Evolutionary conservation across 768 basidiomycete genomes (phyloP), one percentile per base, ranked within the genome.

Genomic region (Pleurotus sapidus): DNA sequence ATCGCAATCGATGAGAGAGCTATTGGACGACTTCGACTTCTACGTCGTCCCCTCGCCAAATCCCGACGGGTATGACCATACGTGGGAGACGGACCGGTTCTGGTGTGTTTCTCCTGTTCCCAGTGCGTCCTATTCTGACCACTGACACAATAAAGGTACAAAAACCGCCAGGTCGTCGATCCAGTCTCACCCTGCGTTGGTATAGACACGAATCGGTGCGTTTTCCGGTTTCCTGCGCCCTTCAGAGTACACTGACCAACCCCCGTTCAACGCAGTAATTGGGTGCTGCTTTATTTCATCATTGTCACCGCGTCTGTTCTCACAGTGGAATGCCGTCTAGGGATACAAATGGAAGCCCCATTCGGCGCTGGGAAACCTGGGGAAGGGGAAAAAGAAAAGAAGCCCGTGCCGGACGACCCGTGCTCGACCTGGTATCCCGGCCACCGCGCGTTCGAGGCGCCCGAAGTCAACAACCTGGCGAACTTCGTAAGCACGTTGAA

Each of bases 401-500:
- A 64, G 34, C 49, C 49, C 8, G 34, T 54, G 70, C 68, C 1
- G 4, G 67, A 70, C 3, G 79, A 85, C 61, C 81, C 87, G 0
- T 95, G 93, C 66, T 84, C 84, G 4, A 82, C 88, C 49, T 86
- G 86, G 78, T 94, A 85, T 64, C 87, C 91, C 0, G 93, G 93
- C 12, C 72, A 76, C 39, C 78, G 84, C 6, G 75, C 91, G 0
- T 95, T 93, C 70, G 82, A 93, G 66, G 80, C 91, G 0, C 81
- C 83, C 1, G 92, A 95, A 68, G 84, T 86, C 15, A 84, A 84
- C 69, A 88, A 84, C 59, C 79, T 94, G 57, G 86, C 87, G 3
- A 84, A 87, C 63, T 91, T 83, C 67, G 73, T 91, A 55, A 73
- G 74, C 17, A 75, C 75, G 5, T 70, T 83, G 9, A 74, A 80